Evolutionary conservation across 2,329 filamentous ascomycete genomes (phyloP).

Genomic region (Stagonosporopsis rhizophila): DNA sequence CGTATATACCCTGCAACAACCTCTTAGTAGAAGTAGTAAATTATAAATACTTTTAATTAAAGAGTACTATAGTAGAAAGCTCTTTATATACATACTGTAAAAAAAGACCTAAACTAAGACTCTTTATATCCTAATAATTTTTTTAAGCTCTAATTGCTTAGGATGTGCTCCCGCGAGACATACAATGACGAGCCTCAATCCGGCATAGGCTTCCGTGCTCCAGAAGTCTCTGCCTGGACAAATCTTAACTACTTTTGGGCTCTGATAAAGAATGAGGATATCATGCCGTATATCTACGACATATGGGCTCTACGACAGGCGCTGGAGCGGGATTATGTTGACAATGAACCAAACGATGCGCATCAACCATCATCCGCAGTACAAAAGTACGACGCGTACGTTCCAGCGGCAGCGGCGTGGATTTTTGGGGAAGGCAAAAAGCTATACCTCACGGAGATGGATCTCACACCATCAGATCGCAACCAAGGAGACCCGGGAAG

Average conservation of each 20-base stretch:
- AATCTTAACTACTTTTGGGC: background rate
- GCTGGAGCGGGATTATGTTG: conserved; percentile 26
- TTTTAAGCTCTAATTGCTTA: background rate
- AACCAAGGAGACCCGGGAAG: conserved; percentile 38
- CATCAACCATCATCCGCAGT: conserved; percentile 19
- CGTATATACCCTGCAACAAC: too few relatives aligned
- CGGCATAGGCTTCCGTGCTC: too few relatives aligned
- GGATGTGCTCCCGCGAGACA: too few relatives aligned
- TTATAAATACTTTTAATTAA: too few relatives aligned
- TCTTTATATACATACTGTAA: too few relatives aligned
- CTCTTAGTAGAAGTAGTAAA: too few relatives aligned
- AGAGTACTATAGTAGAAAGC: too few relatives aligned
- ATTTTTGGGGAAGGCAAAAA: conserved; percentile 26
- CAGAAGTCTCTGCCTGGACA: background rate
- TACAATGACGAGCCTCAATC: too few relatives aligned
- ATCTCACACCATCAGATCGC: conserved; percentile 33
- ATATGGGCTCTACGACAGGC: conserved; percentile 40
- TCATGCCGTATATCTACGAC: conserved; percentile 21
- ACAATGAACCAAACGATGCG: too few relatives aligned
- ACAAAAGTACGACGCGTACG: conserved; percentile 32
- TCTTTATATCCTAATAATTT: too few relatives aligned
- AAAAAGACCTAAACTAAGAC: too few relatives aligned
- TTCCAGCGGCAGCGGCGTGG: conserved; percentile 42
- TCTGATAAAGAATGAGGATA: background rate
- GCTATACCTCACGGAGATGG: conserved; percentile 32